These are phyloP conservation scores for Globisporangium apiculatum DNA, from an alignment of 352 stramenopile species.

Conservation along the genomic window DNA sequence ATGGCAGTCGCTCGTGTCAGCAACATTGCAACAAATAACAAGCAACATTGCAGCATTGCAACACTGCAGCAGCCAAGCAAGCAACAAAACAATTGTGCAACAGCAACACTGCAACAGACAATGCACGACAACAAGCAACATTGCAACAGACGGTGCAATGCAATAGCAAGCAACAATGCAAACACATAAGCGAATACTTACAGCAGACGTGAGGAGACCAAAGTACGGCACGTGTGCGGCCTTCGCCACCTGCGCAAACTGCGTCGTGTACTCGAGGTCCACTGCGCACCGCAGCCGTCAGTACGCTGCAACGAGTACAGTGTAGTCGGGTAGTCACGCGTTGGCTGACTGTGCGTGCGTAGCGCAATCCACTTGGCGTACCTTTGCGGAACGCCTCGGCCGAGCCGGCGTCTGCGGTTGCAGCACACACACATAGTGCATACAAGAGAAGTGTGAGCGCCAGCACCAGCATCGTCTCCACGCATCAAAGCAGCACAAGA, in stretches of 20 bases:
- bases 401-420: constrained; percentile 35
- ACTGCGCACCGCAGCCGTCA: constrained; percentile 21
- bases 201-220: constrained; percentile 41
- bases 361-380: constrained; percentile 9
- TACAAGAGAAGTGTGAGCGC: too few species aligned
- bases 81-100: too few species aligned
- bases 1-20: too few species aligned
- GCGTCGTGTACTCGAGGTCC: constrained; percentile 62
- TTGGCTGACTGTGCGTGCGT: too few species aligned
- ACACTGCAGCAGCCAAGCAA: constrained; percentile 19
- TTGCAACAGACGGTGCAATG: too few species aligned
- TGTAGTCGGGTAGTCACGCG: too few species aligned
- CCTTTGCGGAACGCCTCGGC: constrained; percentile 63
- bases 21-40: neutral
- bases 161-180: too few species aligned
- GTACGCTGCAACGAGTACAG: too few species aligned
- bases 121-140: too few species aligned
- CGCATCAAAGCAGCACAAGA: neutral
- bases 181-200: too few species aligned
- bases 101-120: too few species aligned
- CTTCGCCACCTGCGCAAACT: constrained; percentile 50
- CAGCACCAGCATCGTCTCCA: neutral
- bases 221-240: constrained; percentile 42
- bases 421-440: neutral
- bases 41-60: constrained; percentile 1